Evolutionary conservation across 1,284 basidiomycete species (phyloP), one percentile per base, ranked within the genome.

Genomic region (Ceratobasidium sp.): DNA sequence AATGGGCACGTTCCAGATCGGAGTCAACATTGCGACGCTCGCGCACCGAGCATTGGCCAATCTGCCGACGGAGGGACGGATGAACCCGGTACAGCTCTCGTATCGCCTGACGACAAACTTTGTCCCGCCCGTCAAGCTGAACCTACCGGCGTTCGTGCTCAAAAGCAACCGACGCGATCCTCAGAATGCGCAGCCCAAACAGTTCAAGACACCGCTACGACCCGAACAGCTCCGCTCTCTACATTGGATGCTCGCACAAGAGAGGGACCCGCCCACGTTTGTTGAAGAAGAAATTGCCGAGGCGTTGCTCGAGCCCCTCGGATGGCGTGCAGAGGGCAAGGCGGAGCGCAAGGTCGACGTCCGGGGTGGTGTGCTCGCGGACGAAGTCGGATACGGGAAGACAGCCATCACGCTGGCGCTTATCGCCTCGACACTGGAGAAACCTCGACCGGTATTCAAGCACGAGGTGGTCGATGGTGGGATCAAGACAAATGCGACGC

Each of bases 341-440:
- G 95, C 94, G 1, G 89, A 93, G 78, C 84, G 95, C 27, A 87
- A 90, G 0, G 87, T 94, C 68, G 86, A 84, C 76, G 84, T 98
- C 29, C 87, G 93, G 62, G 96, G 96, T 16, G 96, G 96, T 34
- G 96, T 98, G 68, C 88, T 98, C 59, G 96, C 96, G 8, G 96
- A 98, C 79, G 92, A 97, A 81, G 96, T 98, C 77, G 96, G 96
- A 64, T 98, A 98, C 80, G 96, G 96, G 41, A 98, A 98, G 84
- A 98, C 96, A 0, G 95, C 95, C 31, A 98, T 98, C 78, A 95
- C 95, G 0, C 87, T 98, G 24, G 96, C 92, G 11, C 86, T 98
- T 72, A 92, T 97, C 77, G 90, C 92, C 79, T 90, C 88, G 79
- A 86, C 88, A 74, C 84, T 83, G 68, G 86, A 88, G 78, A 82